These are phyloP conservation scores for Nannochloropsis salina DNA, from an alignment of 108 stramenopile species.

Conservation along the genomic window DNA sequence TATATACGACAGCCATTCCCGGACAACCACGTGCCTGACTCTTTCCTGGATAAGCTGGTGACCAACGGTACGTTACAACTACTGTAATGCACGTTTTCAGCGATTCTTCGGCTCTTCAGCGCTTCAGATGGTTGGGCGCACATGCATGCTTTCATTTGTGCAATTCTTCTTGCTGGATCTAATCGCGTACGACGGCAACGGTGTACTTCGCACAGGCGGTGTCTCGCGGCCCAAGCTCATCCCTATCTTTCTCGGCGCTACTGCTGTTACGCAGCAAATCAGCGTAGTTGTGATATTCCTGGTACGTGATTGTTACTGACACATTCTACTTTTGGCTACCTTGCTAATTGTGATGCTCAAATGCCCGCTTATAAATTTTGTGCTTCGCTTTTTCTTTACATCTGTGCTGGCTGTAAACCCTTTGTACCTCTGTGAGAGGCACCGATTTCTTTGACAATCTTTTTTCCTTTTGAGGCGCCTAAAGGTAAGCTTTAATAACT, in stretches of 20 bases:
- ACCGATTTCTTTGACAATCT: too few relatives aligned
- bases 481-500: too few relatives aligned
- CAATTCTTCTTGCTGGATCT: neutral
- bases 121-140: neutral
- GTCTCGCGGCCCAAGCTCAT: constrained; percentile 30
- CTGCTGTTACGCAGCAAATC: constrained; percentile 43
- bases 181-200: neutral
- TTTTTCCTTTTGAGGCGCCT: too few relatives aligned
- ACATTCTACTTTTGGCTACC: neutral
- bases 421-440: neutral
- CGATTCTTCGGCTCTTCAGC: neutral
- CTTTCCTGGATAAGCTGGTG: constrained; percentile 51
- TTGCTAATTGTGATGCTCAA: neutral
- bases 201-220: constrained; percentile 22
- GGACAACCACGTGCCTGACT: constrained; percentile 51
- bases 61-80: constrained; percentile 44
- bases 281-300: constrained; percentile 43
- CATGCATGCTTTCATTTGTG: neutral
- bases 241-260: constrained; percentile 24
- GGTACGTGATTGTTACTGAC: constrained; percentile 18
- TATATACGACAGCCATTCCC: constrained; percentile 51
- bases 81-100: neutral
- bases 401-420: neutral
- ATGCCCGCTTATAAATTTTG: neutral
- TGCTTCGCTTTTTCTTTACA: neutral